Evolutionary conservation across 768 basidiomycete genomes (phyloP), one percentile per base, ranked within the genome.

Genomic region (Botryobasidium botryosum): DNA sequence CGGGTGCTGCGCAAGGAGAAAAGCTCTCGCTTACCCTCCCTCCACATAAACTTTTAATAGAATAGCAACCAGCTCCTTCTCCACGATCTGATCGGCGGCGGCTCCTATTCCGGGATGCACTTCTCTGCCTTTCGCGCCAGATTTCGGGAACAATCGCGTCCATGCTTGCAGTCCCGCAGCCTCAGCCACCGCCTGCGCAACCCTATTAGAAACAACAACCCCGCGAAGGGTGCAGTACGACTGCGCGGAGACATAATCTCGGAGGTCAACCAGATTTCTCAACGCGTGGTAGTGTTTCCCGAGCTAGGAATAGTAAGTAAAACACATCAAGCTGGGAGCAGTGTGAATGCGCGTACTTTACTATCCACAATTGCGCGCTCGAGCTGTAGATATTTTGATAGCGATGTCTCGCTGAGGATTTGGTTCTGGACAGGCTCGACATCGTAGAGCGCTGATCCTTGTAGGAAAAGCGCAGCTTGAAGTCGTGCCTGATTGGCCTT

Each of bases 171-270:
- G 61, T 10, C 61, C 64, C 10, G 57, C 62, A 17, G 65, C 71
- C 54, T 66, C 69, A 20, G 69, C 74, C 31, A 77, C 64, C 0
- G 61, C 44, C 28, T 67, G 64, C 0, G 75, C 77, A 0, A 69
- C 61, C 50, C 71, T 76, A 2, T 68, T 62, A 0, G 79, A 68
- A 3, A 94, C 63, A 20, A 92, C 70, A 18, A 74, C 71, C 4
- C 90, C 86, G 15, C 76, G 77, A 26, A 80, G 72, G 1, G 79
- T 71, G 54, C 90, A 92, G 59, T 90, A 94, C 4, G 77, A 70
- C 56, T 92, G 86, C 0, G 88, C 85, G 2, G 85, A 81, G 0
- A 71, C 63, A 0, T 72, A 65, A 56, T 96, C 91, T 41, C 70
- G 69, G 7, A 94, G 61, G 29, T 74, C 68, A 5, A 79, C 79